Evolutionary conservation across 1,284 basidiomycete genomes (phyloP).

Genomic region (Apiotrichum siamense): DNA sequence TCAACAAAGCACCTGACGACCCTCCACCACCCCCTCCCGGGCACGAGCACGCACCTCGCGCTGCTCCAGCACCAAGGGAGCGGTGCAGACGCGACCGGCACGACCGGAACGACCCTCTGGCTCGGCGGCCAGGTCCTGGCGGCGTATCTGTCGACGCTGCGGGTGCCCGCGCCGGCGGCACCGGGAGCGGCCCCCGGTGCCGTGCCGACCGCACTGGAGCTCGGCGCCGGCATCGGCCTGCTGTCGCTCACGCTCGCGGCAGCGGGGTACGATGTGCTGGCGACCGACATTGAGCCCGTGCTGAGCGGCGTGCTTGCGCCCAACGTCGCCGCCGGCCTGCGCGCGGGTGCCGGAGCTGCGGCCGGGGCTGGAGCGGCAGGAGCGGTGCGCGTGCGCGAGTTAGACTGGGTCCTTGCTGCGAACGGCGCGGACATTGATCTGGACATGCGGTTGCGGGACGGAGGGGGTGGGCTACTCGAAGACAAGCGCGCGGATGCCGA

Average conservation of each 20-base stretch:
- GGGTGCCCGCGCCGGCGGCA: neutral
- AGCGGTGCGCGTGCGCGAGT: conserved; percentile 55
- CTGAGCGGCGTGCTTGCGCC: conserved; percentile 59
- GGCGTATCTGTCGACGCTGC: conserved; percentile 50
- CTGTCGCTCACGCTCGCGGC: conserved; percentile 64
- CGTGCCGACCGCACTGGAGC: conserved; percentile 56
- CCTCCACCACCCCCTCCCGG: conserved; percentile 53
- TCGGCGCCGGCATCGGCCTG: conserved; percentile 76
- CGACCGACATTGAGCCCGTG: conserved; percentile 70
- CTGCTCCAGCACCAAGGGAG: conserved; percentile 41
- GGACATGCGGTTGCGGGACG: too few relatives aligned
- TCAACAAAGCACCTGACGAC: conserved; percentile 59
- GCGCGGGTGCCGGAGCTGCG: conserved; percentile 46
- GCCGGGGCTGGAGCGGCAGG: conserved; percentile 20
- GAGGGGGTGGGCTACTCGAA: too few relatives aligned
- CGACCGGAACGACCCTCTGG: conserved; percentile 85
- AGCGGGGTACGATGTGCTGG: conserved; percentile 67
- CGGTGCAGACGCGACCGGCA: conserved; percentile 24
- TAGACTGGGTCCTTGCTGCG: conserved; percentile 55
- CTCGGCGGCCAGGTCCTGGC: conserved; percentile 70
- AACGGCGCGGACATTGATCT: too few relatives aligned
- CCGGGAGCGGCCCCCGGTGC: conserved; percentile 11
- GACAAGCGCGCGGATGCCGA: too few relatives aligned
- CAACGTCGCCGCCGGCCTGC: conserved; percentile 54
- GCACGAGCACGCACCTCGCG: conserved; percentile 30